Percentiles rank a stretch among this genome's conserved stretches.
These are phyloP conservation scores for Oryza rufipogon DNA, from an alignment of 176 grass and related monocot genomes.

Conservation along the genomic window DNA sequence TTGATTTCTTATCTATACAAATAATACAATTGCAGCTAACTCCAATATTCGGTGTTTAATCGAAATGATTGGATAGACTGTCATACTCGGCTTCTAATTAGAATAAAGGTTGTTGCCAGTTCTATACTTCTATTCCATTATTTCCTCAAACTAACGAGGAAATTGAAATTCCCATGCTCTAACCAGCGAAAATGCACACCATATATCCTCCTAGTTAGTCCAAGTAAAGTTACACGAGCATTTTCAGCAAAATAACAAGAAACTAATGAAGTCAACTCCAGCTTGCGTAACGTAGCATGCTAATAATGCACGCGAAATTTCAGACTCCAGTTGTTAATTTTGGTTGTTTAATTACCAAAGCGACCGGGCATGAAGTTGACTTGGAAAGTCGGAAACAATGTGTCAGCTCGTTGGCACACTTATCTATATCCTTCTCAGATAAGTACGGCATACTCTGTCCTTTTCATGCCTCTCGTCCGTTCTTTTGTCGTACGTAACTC, in stretches of 20 bases:
- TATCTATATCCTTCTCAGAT: slow-evolving; percentile 4
- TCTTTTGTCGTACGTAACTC: slow-evolving; percentile 7
- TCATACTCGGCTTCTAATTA: not conserved
- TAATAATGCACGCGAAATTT: not conserved
- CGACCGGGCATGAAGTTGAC: not conserved
- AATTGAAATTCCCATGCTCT: not conserved
- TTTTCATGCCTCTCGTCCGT: not conserved
- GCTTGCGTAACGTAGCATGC: not conserved
- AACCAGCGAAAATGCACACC: not conserved
- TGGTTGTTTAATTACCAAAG: not conserved
- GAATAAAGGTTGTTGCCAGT: not conserved
- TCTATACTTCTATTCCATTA: not conserved
- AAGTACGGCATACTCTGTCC: slow-evolving; percentile 21
- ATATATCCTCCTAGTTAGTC: no score
- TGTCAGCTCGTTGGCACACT: not conserved
- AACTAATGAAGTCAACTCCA: not conserved
- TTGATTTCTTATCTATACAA: no score
- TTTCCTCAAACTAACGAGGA: not conserved
- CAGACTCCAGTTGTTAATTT: no score
- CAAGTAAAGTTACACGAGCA: not conserved
- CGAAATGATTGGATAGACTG: no score
- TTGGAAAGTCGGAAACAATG: slow-evolving; percentile 20
- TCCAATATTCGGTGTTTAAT: no score
- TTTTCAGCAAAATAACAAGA: not conserved
- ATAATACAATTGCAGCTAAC: not conserved